These are phyloP conservation scores for Hymenoscyphus scutula DNA, from an alignment of 2,329 filamentous ascomycete genomes.

Conservation along the genomic window DNA sequence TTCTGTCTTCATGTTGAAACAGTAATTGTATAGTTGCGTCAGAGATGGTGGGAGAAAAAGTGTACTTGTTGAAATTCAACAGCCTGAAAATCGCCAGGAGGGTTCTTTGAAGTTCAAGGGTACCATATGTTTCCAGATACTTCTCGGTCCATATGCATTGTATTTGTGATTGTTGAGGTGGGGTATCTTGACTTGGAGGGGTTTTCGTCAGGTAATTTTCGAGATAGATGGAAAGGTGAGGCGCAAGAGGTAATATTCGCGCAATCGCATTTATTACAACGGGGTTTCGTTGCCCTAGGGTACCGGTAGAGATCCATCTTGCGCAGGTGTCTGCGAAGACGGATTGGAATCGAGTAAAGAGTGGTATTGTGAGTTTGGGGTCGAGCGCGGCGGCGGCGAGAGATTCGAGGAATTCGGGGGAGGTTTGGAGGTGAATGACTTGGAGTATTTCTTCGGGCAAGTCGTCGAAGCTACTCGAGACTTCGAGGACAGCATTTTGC, in stretches of 20 bases:
- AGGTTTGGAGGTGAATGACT: slow-evolving; percentile 61
- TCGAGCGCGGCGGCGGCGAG: slow-evolving; percentile 68
- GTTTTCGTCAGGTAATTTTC: slow-evolving; percentile 44
- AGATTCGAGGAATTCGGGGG: slow-evolving; percentile 67
- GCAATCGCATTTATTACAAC: slow-evolving; percentile 69
- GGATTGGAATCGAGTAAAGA: slow-evolving; percentile 73
- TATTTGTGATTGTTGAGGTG: slow-evolving; percentile 26
- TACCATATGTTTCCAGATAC: slow-evolving; percentile 37
- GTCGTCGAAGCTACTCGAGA: slow-evolving; percentile 53
- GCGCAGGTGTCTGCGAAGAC: slow-evolving; percentile 81
- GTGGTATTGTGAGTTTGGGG: slow-evolving; percentile 64
- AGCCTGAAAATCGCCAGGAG: slow-evolving; percentile 76
- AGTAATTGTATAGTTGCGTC: slow-evolving; percentile 67
- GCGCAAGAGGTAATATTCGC: slow-evolving; percentile 76
- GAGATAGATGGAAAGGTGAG: slow-evolving; percentile 73
- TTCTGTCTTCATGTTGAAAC: slow-evolving; percentile 57
- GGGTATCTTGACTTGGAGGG: slow-evolving; percentile 30
- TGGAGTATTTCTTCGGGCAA: slow-evolving; percentile 69
- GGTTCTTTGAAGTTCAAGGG: slow-evolving; percentile 42
- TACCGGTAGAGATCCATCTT: slow-evolving; percentile 62
- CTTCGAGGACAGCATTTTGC: slow-evolving; percentile 54
- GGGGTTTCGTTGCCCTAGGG: slow-evolving; percentile 22
- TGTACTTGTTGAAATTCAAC: slow-evolving; percentile 69
- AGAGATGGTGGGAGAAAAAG: slow-evolving; percentile 63
- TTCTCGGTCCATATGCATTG: slow-evolving; percentile 27